A percentile compares a stretch with the other conserved stretches of the same genome.
Conservation (phyloP, 352 stramenopile genomes). For the Aphanomyces cochlioides region DNA sequence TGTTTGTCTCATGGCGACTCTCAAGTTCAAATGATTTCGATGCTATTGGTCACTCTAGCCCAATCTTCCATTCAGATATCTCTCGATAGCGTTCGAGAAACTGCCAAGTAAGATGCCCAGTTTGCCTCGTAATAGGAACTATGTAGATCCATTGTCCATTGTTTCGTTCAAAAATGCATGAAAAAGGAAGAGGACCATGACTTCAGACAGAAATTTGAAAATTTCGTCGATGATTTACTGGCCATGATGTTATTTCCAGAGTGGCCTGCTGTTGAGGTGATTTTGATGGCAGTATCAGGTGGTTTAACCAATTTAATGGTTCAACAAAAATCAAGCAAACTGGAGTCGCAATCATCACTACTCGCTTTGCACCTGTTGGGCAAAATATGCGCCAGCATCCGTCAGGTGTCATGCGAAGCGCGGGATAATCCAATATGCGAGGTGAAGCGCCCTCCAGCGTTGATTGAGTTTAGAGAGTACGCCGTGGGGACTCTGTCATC, state of each 20-base stretch:
- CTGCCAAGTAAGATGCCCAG: slow-evolving; percentile 28
- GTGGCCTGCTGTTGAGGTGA: slow-evolving; percentile 64
- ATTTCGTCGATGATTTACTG: slow-evolving; percentile 81
- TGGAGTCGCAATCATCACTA: slow-evolving; percentile 62
- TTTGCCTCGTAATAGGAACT: not conserved
- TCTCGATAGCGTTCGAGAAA: slow-evolving; percentile 41
- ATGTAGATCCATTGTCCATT: slow-evolving; percentile 40
- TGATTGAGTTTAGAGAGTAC: slow-evolving; percentile 53
- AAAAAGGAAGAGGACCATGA: slow-evolving; percentile 80
- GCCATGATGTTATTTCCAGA: slow-evolving; percentile 76
- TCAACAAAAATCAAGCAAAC: slow-evolving; percentile 54
- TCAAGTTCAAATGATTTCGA: slow-evolving; percentile 65
- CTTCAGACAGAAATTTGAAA: slow-evolving; percentile 68
- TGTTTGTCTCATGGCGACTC: slow-evolving; percentile 54
- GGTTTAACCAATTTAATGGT: slow-evolving; percentile 59
- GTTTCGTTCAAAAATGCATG: slow-evolving; percentile 66
- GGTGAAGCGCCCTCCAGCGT: slow-evolving; percentile 37
- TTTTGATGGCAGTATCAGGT: slow-evolving; percentile 73
- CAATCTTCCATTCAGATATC: slow-evolving; percentile 40
- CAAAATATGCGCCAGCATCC: slow-evolving; percentile 76
- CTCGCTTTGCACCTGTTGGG: slow-evolving; percentile 65
- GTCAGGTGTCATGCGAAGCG: slow-evolving; percentile 46
- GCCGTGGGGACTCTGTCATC: slow-evolving; percentile 33
- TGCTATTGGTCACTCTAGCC: slow-evolving; percentile 57
- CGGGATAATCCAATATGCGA: slow-evolving; percentile 42